Percentiles rank a stretch among this genome's conserved stretches.
Conservation (phyloP, 148 eudicot species). For the Cornus controversa region DNA sequence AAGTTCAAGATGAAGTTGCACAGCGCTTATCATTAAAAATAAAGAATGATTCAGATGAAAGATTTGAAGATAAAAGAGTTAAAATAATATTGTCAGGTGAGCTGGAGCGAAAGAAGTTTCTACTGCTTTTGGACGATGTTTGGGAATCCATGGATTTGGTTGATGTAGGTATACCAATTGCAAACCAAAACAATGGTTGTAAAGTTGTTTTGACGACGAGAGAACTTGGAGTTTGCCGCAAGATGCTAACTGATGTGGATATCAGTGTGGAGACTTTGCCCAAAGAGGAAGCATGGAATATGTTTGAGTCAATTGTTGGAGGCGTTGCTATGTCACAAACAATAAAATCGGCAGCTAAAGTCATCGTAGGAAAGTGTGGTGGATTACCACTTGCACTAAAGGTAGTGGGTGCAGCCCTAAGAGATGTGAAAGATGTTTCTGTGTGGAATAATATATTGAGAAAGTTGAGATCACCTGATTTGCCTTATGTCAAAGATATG, state of each 20-base stretch:
- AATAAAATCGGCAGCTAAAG: background rate
- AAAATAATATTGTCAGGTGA: too few relatives aligned
- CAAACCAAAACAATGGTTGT: background rate
- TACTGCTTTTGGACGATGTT: too few relatives aligned
- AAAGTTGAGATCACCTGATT: background rate
- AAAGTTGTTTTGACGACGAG: constrained; percentile 2
- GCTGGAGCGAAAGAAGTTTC: too few relatives aligned
- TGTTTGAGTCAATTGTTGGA: background rate
- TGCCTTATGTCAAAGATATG: background rate
- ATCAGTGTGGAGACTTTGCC: background rate
- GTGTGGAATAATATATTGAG: background rate
- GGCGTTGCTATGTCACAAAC: background rate
- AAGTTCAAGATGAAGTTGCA: too few relatives aligned
- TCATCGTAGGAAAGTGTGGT: background rate
- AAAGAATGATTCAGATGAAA: too few relatives aligned
- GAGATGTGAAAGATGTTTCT: background rate
- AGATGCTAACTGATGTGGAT: background rate
- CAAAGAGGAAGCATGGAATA: background rate
- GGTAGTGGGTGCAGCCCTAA: background rate
- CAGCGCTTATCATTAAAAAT: too few relatives aligned
- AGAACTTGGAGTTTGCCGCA: background rate
- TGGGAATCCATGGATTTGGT: too few relatives aligned
- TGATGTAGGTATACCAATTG: background rate
- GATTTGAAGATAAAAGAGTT: too few relatives aligned
- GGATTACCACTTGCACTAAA: constrained; percentile 7